Percentiles rank a stretch among this genome's conserved stretches.
These are phyloP conservation scores for Vaccinium corymbosum DNA, from an alignment of 148 eudicot genomes.

Conservation along the genomic window DNA sequence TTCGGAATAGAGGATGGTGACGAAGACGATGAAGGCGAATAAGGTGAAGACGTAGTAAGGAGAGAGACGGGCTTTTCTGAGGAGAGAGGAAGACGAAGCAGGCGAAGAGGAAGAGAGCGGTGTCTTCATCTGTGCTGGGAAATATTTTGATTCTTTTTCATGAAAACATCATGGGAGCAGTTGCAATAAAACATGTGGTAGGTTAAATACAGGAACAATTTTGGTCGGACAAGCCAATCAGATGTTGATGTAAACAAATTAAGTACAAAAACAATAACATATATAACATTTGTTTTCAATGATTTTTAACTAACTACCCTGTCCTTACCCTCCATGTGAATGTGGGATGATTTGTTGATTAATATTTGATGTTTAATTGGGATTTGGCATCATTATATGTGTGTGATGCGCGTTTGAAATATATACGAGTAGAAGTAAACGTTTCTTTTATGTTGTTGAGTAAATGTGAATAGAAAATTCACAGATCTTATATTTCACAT, in stretches of 20 bases:
- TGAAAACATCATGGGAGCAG: background rate
- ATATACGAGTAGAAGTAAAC: too few species aligned
- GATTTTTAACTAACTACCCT: background rate
- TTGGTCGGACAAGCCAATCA: constrained; percentile 12
- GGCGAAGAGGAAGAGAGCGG: constrained; percentile 33
- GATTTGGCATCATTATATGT: too few species aligned
- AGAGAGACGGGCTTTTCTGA: constrained; percentile 49
- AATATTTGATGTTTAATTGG: background rate
- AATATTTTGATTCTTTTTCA: background rate
- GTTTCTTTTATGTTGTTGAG: too few species aligned
- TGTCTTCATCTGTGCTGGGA: constrained; percentile 39
- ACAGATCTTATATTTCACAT: too few species aligned
- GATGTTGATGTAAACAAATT: background rate
- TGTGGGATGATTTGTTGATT: background rate
- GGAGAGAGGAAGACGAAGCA: constrained; percentile 20
- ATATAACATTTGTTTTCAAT: background rate
- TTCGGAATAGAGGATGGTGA: constrained; percentile 54
- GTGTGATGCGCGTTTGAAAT: too few species aligned
- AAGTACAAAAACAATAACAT: background rate
- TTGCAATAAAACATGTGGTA: constrained; percentile 4
- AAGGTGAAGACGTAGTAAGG: constrained; percentile 51
- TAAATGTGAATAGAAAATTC: too few species aligned
- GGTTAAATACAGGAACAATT: constrained; percentile 20
- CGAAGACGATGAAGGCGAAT: constrained; percentile 57
- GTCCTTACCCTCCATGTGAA: background rate